A percentile compares a stretch with the other conserved stretches of the same genome.
Conservation (phyloP, 2,329 filamentous ascomycete genomes). For the Xylaria sp. region DNA sequence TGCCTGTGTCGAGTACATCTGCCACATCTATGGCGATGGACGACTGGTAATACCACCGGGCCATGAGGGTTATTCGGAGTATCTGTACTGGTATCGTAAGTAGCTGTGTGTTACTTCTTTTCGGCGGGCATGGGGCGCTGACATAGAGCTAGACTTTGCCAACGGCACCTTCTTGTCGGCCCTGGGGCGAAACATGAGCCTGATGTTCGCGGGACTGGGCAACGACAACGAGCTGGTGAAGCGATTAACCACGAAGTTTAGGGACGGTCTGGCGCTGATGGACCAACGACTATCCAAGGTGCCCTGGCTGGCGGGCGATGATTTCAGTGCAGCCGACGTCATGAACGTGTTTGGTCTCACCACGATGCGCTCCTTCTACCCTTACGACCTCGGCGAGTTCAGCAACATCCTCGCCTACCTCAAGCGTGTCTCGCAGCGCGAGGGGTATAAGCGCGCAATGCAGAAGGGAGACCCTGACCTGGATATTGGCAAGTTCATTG, state of each 20-base stretch:
- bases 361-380: constrained; percentile 59
- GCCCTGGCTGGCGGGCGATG: constrained; percentile 60
- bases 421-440: constrained; percentile 45
- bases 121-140: not conserved
- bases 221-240: constrained; percentile 35
- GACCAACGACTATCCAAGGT: constrained; percentile 52
- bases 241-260: constrained; percentile 39
- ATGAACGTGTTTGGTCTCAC: constrained; percentile 65
- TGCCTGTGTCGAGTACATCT: constrained; percentile 65
- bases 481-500: constrained; percentile 33
- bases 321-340: constrained; percentile 68
- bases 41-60: constrained; percentile 48
- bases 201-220: constrained; percentile 37
- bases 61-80: constrained; percentile 58
- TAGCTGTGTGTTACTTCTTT: not conserved
- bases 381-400: constrained; percentile 46
- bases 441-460: constrained; percentile 52
- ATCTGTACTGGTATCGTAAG: constrained; percentile 63
- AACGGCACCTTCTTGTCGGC: constrained; percentile 49
- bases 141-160: constrained; percentile 47
- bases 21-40: constrained; percentile 54
- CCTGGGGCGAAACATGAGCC: constrained; percentile 42
- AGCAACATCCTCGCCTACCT: constrained; percentile 50
- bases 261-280: constrained; percentile 45
- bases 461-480: constrained; percentile 52